Percentiles rank a stretch among this genome's conserved stretches.
Evolutionary conservation across 2,329 filamentous ascomycete species (phyloP).

Genomic region (Xylaria sp.): DNA sequence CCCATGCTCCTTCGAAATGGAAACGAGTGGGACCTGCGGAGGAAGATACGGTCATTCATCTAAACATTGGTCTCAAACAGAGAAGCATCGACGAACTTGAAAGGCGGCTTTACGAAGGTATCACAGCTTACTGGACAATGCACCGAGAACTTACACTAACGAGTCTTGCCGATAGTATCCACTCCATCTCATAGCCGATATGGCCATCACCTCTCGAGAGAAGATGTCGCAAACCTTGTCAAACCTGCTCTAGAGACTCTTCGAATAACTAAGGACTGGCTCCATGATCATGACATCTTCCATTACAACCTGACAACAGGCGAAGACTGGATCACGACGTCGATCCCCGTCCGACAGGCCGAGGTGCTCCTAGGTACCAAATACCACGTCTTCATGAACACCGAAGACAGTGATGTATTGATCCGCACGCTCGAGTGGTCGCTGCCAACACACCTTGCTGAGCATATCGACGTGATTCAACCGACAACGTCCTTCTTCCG

Average conservation of each 20-base stretch:
- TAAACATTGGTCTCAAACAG: neutral
- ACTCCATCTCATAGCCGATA: neutral
- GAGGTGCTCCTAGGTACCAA: neutral
- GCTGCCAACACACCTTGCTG: constrained; percentile 38
- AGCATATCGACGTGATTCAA: constrained; percentile 47
- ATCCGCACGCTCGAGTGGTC: constrained; percentile 15
- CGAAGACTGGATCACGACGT: neutral
- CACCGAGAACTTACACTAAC: neutral
- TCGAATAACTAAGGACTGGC: neutral
- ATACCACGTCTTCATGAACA: neutral
- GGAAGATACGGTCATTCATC: neutral
- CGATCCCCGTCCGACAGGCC: neutral
- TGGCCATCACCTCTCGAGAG: neutral
- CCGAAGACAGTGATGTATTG: neutral
- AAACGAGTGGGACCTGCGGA: neutral
- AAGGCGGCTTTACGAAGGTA: neutral
- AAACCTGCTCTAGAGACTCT: neutral
- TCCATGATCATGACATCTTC: neutral
- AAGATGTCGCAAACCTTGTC: neutral
- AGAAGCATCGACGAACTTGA: neutral
- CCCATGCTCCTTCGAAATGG: neutral
- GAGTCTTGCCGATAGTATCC: neutral
- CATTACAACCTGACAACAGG: neutral
- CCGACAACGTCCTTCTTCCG: constrained; percentile 48
- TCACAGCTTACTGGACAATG: neutral